Base-by-base conservation (phyloP, 305 asterid genomes). In the Fraxinus nigra region DNA sequence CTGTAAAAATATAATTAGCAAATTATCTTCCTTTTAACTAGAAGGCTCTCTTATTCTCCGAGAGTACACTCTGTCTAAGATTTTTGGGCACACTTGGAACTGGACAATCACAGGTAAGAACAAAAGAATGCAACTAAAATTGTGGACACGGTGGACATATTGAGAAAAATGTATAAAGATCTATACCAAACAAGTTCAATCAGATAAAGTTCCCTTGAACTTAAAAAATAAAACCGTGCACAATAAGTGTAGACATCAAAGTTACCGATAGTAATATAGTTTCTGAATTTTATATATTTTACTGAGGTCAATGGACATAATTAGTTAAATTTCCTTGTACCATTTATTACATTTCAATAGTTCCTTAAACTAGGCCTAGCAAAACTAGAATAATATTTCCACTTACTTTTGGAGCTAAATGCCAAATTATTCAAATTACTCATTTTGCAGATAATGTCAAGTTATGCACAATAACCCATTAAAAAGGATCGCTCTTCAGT, bases 1-100 rank as follows among this genome's bases (percentile, higher is more conserved):
- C 91, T 89, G 86, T 83, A 63, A 54, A 35, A 72, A 78, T 85
- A 79, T 77, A 86, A 59, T 82, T 72, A 80, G 46, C 78, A 20
- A 32, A 35, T 75, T 79, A 73, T 67, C 79, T 56, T 35, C 35
- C 72, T 33, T 70, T 65, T 76, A 2, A 33, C 33, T 35, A 43
- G 59, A 34, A 76, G n/a, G 43, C 24, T 70, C 40, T 33, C 10
- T 5, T 30, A 70, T 33, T 70, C 43, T 14, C 22, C 18, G 43
- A 70, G 43, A 11, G 35, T n/a, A 70, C 24, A 32, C 46, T 9
- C 28, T 13, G 38, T 69, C 40, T 14, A 13, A 14, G 43, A 70
- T 14, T n/a, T 32, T 70, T 32, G 8, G 26, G 75, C 2, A n/a
- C 2, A 5, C 22, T 13, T 24, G 1, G 22, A 70, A 32, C 22